Evolutionary conservation across 2,329 filamentous ascomycete genomes (phyloP), one percentile per base, ranked within the genome.

Genomic region (Biscogniauxia mediterranea): DNA sequence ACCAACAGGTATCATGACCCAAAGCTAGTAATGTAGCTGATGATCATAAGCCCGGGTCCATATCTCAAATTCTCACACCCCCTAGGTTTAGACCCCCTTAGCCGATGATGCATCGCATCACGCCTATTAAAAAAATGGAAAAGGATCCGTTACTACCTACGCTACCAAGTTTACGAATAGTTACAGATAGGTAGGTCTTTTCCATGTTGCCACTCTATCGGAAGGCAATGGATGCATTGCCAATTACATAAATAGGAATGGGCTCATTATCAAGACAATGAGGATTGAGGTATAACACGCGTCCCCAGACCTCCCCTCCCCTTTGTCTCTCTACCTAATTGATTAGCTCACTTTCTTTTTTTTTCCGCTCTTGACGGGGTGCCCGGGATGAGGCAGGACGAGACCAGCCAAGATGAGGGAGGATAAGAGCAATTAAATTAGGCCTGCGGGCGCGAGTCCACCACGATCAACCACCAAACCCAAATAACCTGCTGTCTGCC

Each of bases 21-120:
- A 58, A 67, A 65, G 55, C 51, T 55, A 65, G 62, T 54, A 66
- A 66, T 60, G 52, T 54, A 57, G 54, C 58, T 59, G 64, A 60
- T 65, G 66, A 66, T 66, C 62, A 55, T 52, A 58, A 61, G 55
- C 11, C 56, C 57, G 20, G 50, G 15, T 49, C 42, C 57, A 58
- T 62, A 57, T 61, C 57, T 51, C 42, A 42, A 46, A n/a, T 20
- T 23, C 17, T 26, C 55, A 56, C 26, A 42, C 20, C 38, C 38
- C 38, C 28, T 32, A 32, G 28, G 28, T 32, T 32, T 32, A 32
- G 28, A 32, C 28, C 28, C 3, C 28, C 28, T 8, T 46, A n/a
- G 38, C 38, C 11, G 38, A 46, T 46, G 38, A 46, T 46, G 38
- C 38, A 46, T 46, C 38, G 17, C 38, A 46, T 46, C 38, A 46